Base-by-base conservation (phyloP, 345 rosid genomes). In the Sapria himalayana region DNA sequence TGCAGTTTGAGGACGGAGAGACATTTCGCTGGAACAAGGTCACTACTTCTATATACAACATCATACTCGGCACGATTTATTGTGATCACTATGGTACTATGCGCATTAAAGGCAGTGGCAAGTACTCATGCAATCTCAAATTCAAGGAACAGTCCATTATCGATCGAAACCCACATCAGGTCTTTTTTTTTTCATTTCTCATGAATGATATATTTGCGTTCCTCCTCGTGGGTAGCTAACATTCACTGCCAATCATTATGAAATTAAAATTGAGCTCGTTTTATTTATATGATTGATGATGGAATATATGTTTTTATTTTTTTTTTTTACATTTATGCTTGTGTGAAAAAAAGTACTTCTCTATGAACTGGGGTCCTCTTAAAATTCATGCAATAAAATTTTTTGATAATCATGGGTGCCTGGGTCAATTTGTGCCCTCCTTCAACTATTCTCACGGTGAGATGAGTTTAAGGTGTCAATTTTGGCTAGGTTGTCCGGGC, bases 101-200 rank as follows among this genome's bases (percentile, higher is more conserved):
- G 65, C 55, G 44, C 7, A 60, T 60, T 22, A 43, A 54, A n/a
- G 65, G 65, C 13, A 49, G 44, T 27, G 33, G 25, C 19, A 51
- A 61, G 13, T 50, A 50, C 15, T 50, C 57, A 22, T 55, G 57
- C 25, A 45, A 46, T 43, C 41, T 61, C 4, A 61, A 55, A 38
- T 61, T 60, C 56, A 61, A 61, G 45, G 61, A 61, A 45, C 61
- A 61, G 23, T 60, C 70, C 9, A 64, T 60, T 34, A 60, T 54
- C n/a, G 65, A 60, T 9, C 31, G 60, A 33, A 60, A 60, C 27
- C 65, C 60, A 33, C 65, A 60, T 39, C 64, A 59, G 59, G 62
- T 57, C 33, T 15, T 8, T 17, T 22, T 29, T 15, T 22, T 15
- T 20, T 20, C 14, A 2, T 29, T 29, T 34, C 33, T 22, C 9